Evolutionary conservation across 2,329 filamentous ascomycete genomes (phyloP), one percentile per base, ranked within the genome.

Genomic region (Colletotrichum sidae): DNA sequence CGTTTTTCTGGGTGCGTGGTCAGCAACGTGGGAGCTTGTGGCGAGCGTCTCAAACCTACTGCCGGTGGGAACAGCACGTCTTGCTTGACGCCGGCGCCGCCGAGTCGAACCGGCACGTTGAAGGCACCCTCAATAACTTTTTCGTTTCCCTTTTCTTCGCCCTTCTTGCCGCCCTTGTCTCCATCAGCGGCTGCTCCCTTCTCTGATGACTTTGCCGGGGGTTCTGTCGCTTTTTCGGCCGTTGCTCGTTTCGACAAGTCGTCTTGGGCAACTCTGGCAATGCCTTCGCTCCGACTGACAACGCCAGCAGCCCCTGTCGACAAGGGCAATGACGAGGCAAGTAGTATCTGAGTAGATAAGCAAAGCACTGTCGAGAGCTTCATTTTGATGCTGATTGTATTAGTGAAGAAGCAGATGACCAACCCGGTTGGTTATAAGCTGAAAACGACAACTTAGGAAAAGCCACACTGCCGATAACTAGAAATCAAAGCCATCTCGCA

Each of bases 41-140:
- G 25, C 4, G 25, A 25, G 25, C 3, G 25, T 1, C 4, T 25
- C 25, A 8, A 2, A 42, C 75, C 70, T 72, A 78, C 75, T 34
- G 74, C 75, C 3, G 75, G 67, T 1, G 77, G 76, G 57, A 75
- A 79, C 2, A 71, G 33, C 1, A 70, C 71, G 53, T 79, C 77
- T 25, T 71, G 72, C 69, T 78, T 74, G 65, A 76, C 59, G 45
- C 76, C 68, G 25, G 74, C 75, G 13, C 76, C 76, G 4, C 67
- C 63, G 1, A 79, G 70, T 5, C 70, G 68, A 46, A 79, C 65
- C 25, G 71, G 67, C 6, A 67, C 64, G 34, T 68, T 73, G 46
- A 79, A 79, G 44, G 71, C 54, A 9, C 59, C 77, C 44, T 72
- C 44, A 33, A 72, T 71, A 37, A 76, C 75, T 17, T 77, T 45